These are phyloP conservation scores for Theileria orientalis DNA, from an alignment of 169 alveolate genomes.

Conservation along the genomic window DNA sequence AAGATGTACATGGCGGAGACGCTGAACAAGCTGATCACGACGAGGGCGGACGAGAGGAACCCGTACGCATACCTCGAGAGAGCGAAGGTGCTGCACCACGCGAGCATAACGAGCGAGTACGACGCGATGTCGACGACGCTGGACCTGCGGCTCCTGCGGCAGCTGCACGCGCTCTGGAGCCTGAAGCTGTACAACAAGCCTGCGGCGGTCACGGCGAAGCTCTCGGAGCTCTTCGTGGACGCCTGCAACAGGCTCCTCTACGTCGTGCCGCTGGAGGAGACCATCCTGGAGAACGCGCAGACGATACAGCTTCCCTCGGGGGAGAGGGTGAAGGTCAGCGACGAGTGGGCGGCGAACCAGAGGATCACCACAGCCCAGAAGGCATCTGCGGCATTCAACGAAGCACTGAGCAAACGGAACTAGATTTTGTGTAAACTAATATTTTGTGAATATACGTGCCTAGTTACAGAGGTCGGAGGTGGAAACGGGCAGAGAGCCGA, in stretches of 20 bases:
- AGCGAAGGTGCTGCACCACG: slow-evolving; percentile 7
- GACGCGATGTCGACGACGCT: slow-evolving; percentile 1
- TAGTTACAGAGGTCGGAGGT: background rate
- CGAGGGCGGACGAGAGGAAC: background rate
- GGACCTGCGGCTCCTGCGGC: slow-evolving; percentile 16
- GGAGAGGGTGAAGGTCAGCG: slow-evolving; percentile 3
- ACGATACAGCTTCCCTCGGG: slow-evolving; percentile 6
- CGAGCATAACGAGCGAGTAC: slow-evolving; percentile 11
- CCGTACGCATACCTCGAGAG: slow-evolving; percentile 7
- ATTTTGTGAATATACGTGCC: background rate
- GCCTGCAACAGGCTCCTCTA: slow-evolving; percentile 36
- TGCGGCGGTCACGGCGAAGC: background rate
- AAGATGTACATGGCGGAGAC: background rate
- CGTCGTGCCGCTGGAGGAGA: slow-evolving; percentile 11
- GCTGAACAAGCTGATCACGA: background rate
- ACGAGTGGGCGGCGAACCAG: slow-evolving; percentile 23
- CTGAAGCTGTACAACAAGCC: slow-evolving; percentile 20
- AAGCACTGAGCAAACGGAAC: slow-evolving; percentile 16
- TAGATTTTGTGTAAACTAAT: background rate
- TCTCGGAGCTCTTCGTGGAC: slow-evolving; percentile 11
- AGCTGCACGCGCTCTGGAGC: slow-evolving; percentile 18
- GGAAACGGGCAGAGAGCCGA: background rate
- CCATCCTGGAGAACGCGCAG: background rate
- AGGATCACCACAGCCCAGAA: slow-evolving; percentile 18
- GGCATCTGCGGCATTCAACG: slow-evolving; percentile 31